Conservation (phyloP, 2,329 filamentous ascomycete species). For the Onygenales sp. region DNA sequence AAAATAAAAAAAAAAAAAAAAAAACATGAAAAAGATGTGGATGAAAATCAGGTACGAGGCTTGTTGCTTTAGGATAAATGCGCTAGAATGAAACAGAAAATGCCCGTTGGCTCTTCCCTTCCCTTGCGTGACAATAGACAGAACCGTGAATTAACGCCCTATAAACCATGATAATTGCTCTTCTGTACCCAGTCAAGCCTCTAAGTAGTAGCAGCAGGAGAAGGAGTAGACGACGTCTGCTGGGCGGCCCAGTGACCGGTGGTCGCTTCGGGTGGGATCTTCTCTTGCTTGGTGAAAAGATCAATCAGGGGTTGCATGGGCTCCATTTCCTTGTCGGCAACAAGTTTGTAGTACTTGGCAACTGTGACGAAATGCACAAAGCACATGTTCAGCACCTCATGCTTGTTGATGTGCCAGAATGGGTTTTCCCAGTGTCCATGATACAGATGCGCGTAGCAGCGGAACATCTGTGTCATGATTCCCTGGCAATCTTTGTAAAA, state of each 20-base stretch:
- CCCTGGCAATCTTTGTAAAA: slow-evolving; percentile 86
- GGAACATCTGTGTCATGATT: slow-evolving; percentile 97
- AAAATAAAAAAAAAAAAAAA: slow-evolving; percentile 14
- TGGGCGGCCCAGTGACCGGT: slow-evolving; percentile 35
- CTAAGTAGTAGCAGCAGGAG: slow-evolving; percentile 1
- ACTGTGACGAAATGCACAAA: slow-evolving; percentile 79
- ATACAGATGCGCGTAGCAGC: slow-evolving; percentile 95
- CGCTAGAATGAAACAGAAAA: not conserved
- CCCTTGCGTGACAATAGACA: not conserved
- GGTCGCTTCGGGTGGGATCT: slow-evolving; percentile 61
- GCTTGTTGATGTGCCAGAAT: slow-evolving; percentile 67
- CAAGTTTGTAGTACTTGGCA: slow-evolving; percentile 69
- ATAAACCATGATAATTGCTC: not conserved
- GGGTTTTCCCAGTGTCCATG: slow-evolving; percentile 87
- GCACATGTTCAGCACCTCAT: slow-evolving; percentile 70
- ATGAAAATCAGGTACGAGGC: not conserved
- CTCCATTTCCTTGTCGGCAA: slow-evolving; percentile 83
- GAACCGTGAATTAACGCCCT: not conserved
- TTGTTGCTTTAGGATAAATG: not conserved
- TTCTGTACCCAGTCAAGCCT: not conserved
- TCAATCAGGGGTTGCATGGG: slow-evolving; percentile 94
- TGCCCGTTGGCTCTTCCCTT: not conserved
- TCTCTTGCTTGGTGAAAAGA: slow-evolving; percentile 80
- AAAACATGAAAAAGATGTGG: slow-evolving; percentile 13
- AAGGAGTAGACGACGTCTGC: slow-evolving; percentile 11